Evolutionary conservation across 495 filamentous ascomycete genomes (phyloP).

Genomic region (Lentithecium fluviatile): DNA sequence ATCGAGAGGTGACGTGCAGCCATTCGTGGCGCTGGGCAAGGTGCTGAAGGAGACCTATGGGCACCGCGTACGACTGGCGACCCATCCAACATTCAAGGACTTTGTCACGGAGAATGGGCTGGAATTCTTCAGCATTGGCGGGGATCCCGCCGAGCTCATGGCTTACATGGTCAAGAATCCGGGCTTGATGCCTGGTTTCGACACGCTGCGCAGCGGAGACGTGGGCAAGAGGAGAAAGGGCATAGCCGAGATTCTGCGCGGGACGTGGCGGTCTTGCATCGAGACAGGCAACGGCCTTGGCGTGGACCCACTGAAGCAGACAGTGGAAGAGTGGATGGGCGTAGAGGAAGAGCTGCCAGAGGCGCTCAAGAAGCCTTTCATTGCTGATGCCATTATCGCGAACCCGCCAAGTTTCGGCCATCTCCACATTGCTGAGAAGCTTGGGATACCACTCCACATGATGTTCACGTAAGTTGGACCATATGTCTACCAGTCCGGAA

Average conservation of each 20-base stretch:
- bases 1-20: conserved; percentile 56
- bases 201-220: conserved; percentile 43
- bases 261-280: conserved; percentile 65
- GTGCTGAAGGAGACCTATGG: conserved; percentile 48
- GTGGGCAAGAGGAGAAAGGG: conserved; percentile 42
- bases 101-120: conserved; percentile 56
- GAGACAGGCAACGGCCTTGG: conserved; percentile 48
- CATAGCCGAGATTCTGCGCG: conserved; percentile 61
- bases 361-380: conserved; percentile 51
- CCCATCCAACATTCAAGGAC: conserved; percentile 59
- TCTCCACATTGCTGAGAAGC: conserved; percentile 61
- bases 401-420: conserved; percentile 68
- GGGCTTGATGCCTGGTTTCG: conserved; percentile 47
- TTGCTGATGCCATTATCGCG: conserved; percentile 66
- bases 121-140: conserved; percentile 65
- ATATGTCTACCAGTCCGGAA: background rate
- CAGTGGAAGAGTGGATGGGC: conserved; percentile 36
- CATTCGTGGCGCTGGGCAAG: conserved; percentile 55
- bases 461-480: conserved; percentile 62
- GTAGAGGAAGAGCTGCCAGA: conserved; percentile 24
- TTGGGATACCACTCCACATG: conserved; percentile 62
- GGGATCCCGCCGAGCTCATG: conserved; percentile 63
- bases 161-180: conserved; percentile 54
- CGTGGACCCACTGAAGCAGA: conserved; percentile 27
- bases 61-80: conserved; percentile 61